phyloP scores from a whole-genome alignment of 257 asterid species.

The Eustoma russellianum region DNA sequence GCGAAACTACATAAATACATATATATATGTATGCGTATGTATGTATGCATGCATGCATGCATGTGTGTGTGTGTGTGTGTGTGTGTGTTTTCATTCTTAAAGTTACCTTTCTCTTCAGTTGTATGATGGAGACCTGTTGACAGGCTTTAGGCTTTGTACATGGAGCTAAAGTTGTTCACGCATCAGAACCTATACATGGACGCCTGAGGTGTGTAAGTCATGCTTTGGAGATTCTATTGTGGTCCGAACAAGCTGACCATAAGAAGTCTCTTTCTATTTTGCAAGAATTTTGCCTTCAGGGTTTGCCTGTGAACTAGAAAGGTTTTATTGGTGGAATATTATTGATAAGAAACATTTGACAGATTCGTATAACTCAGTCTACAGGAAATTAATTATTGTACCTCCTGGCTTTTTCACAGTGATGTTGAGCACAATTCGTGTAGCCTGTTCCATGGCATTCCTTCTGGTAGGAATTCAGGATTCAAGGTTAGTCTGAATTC shows the following conservation, averaged over 20 bases:
- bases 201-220: conserved; percentile 59
- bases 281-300: neutral
- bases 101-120: neutral
- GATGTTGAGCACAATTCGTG: conserved; percentile 70
- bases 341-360: too few relatives aligned
- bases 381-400: neutral
- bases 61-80: too few relatives aligned
- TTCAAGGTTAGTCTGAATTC: conserved; percentile 56
- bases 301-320: too few relatives aligned
- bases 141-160: conserved; percentile 95
- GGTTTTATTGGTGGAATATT: too few relatives aligned
- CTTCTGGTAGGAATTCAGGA: conserved; percentile 75
- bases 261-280: neutral
- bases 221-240: neutral
- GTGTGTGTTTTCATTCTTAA: too few relatives aligned
- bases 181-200: conserved; percentile 92
- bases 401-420: conserved; percentile 30
- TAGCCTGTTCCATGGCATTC: conserved; percentile 66
- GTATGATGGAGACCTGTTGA: conserved; percentile 6
- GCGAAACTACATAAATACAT: too few relatives aligned
- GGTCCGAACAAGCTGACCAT: neutral
- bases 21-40: too few relatives aligned
- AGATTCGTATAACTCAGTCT: neutral
- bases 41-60: too few relatives aligned
- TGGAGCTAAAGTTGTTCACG: conserved; percentile 84